phyloP scores from a whole-genome alignment of 768 basidiomycete genomes.

The Leccinellum albellum region DNA sequence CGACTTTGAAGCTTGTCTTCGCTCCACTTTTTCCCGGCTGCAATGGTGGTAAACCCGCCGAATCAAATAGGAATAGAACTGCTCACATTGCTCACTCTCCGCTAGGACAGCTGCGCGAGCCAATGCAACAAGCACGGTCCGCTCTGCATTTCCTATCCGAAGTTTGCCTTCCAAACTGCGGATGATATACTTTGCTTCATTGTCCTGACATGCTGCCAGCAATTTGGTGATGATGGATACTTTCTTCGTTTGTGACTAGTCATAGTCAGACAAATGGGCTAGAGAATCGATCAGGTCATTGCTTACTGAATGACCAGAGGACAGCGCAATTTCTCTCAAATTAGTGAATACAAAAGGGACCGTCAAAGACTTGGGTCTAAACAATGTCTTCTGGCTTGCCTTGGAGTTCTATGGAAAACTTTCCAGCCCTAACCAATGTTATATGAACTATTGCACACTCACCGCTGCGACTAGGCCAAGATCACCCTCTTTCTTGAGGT shows the following conservation, averaged over 20 bases:
- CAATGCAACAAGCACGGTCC: conserved; percentile 91
- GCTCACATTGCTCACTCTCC: conserved; percentile 61
- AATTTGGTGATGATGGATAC: conserved; percentile 93
- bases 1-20: conserved; percentile 67
- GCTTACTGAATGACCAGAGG: conserved; percentile 75
- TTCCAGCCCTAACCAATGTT: background rate
- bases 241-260: conserved; percentile 90
- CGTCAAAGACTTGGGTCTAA: conserved; percentile 90
- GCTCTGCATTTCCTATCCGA: conserved; percentile 94
- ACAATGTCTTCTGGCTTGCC: conserved; percentile 87
- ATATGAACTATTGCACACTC: conserved; percentile 16
- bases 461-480: conserved; percentile 96
- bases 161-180: conserved; percentile 95
- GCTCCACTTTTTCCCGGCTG: conserved; percentile 72
- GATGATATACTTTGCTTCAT: conserved; percentile 95
- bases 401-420: conserved; percentile 71
- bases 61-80: background rate
- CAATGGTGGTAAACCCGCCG: background rate
- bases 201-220: conserved; percentile 84
- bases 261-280: background rate
- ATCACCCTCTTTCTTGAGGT: conserved; percentile 93
- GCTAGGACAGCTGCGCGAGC: conserved; percentile 87
- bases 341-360: conserved; percentile 87
- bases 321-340: conserved; percentile 85
- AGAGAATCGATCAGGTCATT: background rate